Base-by-base conservation (phyloP, 306 rosid species). In the Cucurbita pepo region DNA sequence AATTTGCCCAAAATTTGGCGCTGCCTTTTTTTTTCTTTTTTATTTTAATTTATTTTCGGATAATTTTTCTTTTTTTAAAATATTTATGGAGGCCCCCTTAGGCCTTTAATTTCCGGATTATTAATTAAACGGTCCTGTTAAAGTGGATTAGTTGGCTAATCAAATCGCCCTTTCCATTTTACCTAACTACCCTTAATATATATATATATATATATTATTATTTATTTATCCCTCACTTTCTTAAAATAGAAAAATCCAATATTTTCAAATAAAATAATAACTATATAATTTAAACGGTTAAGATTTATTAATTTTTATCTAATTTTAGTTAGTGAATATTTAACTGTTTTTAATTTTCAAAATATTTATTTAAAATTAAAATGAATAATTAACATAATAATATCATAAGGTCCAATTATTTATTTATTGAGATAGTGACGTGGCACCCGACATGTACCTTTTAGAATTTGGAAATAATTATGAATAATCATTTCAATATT, bases 121-220 rank as follows among this genome's bases (percentile, higher is more conserved):
- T 58, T 6, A n/a, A 10, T 10, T 22, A 36, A 36, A 18, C 21
- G 12, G 11, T 14, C 63, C 43, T 30, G 14, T 36, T 16, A 64
- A 43, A 21, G 53, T 45, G 19, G 72, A 48, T 66, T 66, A 43
- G 72, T 66, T 66, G 72, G 55, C 72, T 66, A 10, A 66, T 66
- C 72, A 66, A 66, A 66, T 66, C 72, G 34, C 72, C 4, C 30
- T 65, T 66, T 44, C 40, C 55, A 66, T 66, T 66, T 66, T 44
- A 66, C 72, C 55, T 44, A 66, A 21, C 37, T 4, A 15, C 47
- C 3, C 22, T 4, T 37, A 37, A 7, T 36, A 5, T 43, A 12
- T 12, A 0, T 51, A n/a, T n/a, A n/a, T n/a, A n/a, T n/a, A n/a
- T n/a, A n/a, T 15, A 14, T 50, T 50, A 7, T 51, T 51, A 6